Conservation (phyloP, 2,329 filamentous ascomycete species). For the Cylindrodendrum hubeiense region DNA sequence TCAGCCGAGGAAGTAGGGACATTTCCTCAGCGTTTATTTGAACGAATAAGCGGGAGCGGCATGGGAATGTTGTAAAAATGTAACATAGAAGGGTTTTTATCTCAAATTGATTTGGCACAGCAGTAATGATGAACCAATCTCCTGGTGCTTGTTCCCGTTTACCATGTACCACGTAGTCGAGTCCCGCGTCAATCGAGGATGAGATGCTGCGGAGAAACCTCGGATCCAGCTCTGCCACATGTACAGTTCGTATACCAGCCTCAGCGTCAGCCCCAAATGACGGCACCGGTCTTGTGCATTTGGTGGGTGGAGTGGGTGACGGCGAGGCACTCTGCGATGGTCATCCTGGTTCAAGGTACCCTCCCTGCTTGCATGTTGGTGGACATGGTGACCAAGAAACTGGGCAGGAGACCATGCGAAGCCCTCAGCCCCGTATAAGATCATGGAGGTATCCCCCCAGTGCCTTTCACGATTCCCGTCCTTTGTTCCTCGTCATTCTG, state of each 20-base stretch:
- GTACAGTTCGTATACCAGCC: not conserved
- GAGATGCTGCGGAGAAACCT: not conserved
- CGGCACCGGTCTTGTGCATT: not conserved
- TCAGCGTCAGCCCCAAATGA: slow-evolving; percentile 12
- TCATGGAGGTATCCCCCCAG: slow-evolving; percentile 33
- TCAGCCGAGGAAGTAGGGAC: slow-evolving; percentile 57
- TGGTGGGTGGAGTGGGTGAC: slow-evolving; percentile 36
- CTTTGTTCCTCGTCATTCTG: slow-evolving; percentile 20
- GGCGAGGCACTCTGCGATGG: slow-evolving; percentile 32
- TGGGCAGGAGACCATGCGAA: slow-evolving; percentile 41
- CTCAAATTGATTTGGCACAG: slow-evolving; percentile 18
- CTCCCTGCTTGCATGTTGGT: slow-evolving; percentile 38
- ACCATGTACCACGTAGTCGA: not conserved
- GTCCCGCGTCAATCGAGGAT: not conserved
- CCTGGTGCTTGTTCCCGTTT: slow-evolving; percentile 7
- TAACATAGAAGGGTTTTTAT: slow-evolving; percentile 37
- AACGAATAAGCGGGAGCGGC: slow-evolving; percentile 24
- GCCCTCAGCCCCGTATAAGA: slow-evolving; percentile 40
- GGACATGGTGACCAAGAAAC: slow-evolving; percentile 44
- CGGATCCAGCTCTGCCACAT: not conserved
- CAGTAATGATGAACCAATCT: slow-evolving; percentile 15
- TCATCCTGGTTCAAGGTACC: slow-evolving; percentile 35
- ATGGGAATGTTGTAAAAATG: slow-evolving; percentile 41
- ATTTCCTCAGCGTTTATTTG: slow-evolving; percentile 8
- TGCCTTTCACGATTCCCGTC: not conserved